These are phyloP conservation scores for Lipomyces spencermartinsiae DNA, from an alignment of 805 yeast genomes.

Conservation along the genomic window DNA sequence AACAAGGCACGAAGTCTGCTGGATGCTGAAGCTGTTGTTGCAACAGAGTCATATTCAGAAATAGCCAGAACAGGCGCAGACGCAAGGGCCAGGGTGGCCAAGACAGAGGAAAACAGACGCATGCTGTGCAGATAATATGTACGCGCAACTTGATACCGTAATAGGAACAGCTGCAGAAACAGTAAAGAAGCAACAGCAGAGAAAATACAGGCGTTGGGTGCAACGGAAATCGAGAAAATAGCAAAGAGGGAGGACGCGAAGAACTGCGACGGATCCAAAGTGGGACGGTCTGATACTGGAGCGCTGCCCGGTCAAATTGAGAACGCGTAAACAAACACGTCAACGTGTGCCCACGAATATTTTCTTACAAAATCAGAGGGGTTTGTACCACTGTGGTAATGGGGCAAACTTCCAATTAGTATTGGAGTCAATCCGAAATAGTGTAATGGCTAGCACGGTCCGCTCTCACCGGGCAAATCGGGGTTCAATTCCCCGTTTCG, in stretches of 20 bases:
- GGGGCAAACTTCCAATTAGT: neutral
- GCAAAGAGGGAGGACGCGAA: slow-evolving; percentile 23
- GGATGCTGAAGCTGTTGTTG: neutral
- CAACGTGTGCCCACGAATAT: too few relatives aligned
- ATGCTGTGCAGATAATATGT: slow-evolving; percentile 7
- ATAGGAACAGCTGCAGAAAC: neutral
- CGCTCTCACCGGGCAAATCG: slow-evolving; percentile 32
- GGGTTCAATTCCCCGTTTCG: slow-evolving; percentile 31
- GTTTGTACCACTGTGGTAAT: neutral
- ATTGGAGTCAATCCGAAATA: slow-evolving; percentile 13
- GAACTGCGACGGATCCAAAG: neutral
- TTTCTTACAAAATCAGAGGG: neutral
- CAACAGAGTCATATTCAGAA: neutral
- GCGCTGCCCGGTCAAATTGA: neutral
- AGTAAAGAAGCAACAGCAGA: neutral
- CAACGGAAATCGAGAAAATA: neutral
- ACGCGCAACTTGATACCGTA: slow-evolving; percentile 2
- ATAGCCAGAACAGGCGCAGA: slow-evolving; percentile 4
- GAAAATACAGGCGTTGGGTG: slow-evolving; percentile 42
- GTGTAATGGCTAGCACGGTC: slow-evolving; percentile 32
- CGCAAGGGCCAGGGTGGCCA: slow-evolving; percentile 9
- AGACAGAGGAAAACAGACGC: slow-evolving; percentile 11
- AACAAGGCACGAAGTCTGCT: slow-evolving; percentile 19
- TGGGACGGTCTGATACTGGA: neutral
- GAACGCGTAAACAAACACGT: neutral